Percentiles rank a stretch among this genome's conserved stretches.
Evolutionary conservation across 805 yeast genomes (phyloP).

Genomic region (Starmerella apicola): DNA sequence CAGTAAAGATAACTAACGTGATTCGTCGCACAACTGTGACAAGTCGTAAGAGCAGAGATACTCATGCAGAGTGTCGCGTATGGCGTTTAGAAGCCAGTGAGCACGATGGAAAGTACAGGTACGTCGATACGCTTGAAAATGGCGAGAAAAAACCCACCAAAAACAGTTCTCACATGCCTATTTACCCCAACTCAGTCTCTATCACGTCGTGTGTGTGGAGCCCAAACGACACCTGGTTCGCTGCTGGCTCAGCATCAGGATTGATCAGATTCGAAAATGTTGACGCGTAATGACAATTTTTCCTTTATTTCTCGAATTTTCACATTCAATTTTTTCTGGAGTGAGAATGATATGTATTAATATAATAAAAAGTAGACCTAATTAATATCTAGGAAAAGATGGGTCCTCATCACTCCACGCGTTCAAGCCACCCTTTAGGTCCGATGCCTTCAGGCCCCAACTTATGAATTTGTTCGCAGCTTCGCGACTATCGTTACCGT

Average conservation of each 20-base stretch:
- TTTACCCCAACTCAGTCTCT: slow-evolving; percentile 38
- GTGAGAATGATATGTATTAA: too few relatives aligned
- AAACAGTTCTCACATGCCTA: slow-evolving; percentile 21
- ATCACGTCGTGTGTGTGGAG: slow-evolving; percentile 49
- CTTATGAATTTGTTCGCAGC: slow-evolving; percentile 49
- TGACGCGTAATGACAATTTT: slow-evolving; percentile 1
- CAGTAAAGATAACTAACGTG: slow-evolving; percentile 32
- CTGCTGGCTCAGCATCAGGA: slow-evolving; percentile 42
- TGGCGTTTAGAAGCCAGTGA: slow-evolving; percentile 32
- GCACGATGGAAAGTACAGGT: slow-evolving; percentile 31
- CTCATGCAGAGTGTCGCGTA: slow-evolving; percentile 19
- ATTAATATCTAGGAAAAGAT: slow-evolving; percentile 51
- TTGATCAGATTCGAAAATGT: slow-evolving; percentile 32
- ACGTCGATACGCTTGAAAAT: slow-evolving; percentile 32
- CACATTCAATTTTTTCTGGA: too few relatives aligned
- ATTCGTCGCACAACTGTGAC: slow-evolving; percentile 25
- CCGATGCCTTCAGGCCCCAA: slow-evolving; percentile 44
- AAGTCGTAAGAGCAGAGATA: slow-evolving; percentile 18
- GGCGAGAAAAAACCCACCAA: slow-evolving; percentile 24
- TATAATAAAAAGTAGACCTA: too few relatives aligned
- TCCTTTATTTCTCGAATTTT: too few relatives aligned
- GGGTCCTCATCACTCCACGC: slow-evolving; percentile 57
- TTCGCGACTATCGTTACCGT: slow-evolving; percentile 81
- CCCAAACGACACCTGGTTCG: slow-evolving; percentile 42
- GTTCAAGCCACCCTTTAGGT: slow-evolving; percentile 66